phyloP scores from a whole-genome alignment of 1,284 basidiomycete species.

The Pisolithus thermaeus region DNA sequence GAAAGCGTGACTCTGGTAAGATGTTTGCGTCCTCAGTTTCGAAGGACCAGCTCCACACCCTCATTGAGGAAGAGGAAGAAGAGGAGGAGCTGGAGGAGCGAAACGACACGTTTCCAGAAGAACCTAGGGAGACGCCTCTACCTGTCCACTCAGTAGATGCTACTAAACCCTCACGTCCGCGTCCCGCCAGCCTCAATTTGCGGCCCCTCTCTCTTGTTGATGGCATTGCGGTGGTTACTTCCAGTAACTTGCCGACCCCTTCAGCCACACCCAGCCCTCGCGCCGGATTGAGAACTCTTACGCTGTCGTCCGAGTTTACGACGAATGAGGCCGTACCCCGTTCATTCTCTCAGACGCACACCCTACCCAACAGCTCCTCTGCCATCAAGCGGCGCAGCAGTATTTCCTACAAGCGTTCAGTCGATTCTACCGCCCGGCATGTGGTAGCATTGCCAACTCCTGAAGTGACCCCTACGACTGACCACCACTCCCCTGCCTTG shows the following conservation, averaged over 20 bases:
- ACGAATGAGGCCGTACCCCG: conserved; percentile 4
- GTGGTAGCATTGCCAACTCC: background rate
- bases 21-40: conserved; percentile 53
- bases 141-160: conserved; percentile 10
- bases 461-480: conserved; percentile 49
- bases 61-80: conserved; percentile 78
- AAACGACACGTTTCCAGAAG: conserved; percentile 8
- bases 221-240: conserved; percentile 34
- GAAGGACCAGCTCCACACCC: conserved; percentile 70
- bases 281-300: conserved; percentile 41
- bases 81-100: conserved; percentile 45
- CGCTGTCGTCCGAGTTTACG: conserved; percentile 34
- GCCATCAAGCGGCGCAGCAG: conserved; percentile 46
- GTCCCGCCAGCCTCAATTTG: conserved; percentile 59
- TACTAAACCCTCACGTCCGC: conserved; percentile 40
- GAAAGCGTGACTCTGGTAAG: conserved; percentile 74
- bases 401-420: conserved; percentile 64
- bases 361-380: conserved; percentile 8
- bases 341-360: conserved; percentile 9
- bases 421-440: conserved; percentile 51
- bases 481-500: conserved; percentile 37
- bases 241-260: conserved; percentile 49
- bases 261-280: conserved; percentile 42
- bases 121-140: conserved; percentile 8
- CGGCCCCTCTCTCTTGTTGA: conserved; percentile 67